A percentile compares a stretch with the other conserved stretches of the same genome.
These are phyloP conservation scores for Aspergillus persii DNA, from an alignment of 2,329 filamentous ascomycete genomes.

Conservation along the genomic window DNA sequence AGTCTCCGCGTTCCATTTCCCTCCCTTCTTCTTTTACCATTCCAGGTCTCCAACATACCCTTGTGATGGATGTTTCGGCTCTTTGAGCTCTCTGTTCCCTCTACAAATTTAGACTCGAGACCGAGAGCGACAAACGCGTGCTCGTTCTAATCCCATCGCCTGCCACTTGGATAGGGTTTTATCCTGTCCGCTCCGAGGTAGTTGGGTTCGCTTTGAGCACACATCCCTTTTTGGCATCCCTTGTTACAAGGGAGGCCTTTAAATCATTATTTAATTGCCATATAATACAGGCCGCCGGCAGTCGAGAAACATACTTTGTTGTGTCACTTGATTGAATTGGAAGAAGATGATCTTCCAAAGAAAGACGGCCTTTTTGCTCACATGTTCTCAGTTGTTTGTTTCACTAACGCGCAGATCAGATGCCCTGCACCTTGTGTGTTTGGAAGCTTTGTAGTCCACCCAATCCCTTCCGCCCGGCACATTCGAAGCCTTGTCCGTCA, in stretches of 20 bases:
- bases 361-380: not conserved
- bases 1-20: slow-evolving; percentile 12
- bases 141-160: slow-evolving; percentile 45
- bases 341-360: not conserved
- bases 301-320: not conserved
- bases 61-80: slow-evolving; percentile 36
- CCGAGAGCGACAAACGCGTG: slow-evolving; percentile 38
- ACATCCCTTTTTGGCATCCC: slow-evolving; percentile 22
- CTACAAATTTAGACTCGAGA: slow-evolving; percentile 44
- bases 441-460: too few relatives aligned
- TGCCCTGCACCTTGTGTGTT: too few relatives aligned
- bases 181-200: slow-evolving; percentile 26
- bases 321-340: not conserved
- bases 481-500: slow-evolving; percentile 47
- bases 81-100: slow-evolving; percentile 29
- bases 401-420: not conserved
- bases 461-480: slow-evolving; percentile 27
- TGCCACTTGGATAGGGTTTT: slow-evolving; percentile 21
- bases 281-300: not conserved
- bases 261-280: too few relatives aligned
- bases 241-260: too few relatives aligned
- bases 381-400: not conserved
- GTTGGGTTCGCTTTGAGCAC: slow-evolving; percentile 48
- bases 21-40: slow-evolving; percentile 22
- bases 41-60: slow-evolving; percentile 47